Evolutionary conservation across 768 basidiomycete species (phyloP), one percentile per base, ranked within the genome.

Genomic region (Calocybe cyanea): DNA sequence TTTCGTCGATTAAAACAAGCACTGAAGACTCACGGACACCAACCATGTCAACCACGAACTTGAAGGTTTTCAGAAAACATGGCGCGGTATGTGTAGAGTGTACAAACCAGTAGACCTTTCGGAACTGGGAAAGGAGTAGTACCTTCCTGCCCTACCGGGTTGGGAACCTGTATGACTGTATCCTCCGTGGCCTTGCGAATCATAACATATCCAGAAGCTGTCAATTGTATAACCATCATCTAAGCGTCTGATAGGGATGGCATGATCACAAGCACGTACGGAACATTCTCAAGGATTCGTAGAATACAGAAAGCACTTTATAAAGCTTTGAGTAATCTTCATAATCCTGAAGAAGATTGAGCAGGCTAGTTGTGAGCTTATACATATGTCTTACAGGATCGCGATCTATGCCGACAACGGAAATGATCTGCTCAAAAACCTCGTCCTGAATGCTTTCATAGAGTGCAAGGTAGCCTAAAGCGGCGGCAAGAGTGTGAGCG

Each of bases 171-270:
- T 17, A 75, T 11, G 2, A 69, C 56, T 0, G 72, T 74, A 41
- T 75, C 73, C 44, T 72, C 67, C 7, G 56, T 57, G 4, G 73
- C 72, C 55, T 71, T 62, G 3, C 73, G 69, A 30, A 74, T 67
- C 56, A 73, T 42, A 13, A 72, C 23, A 54, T 66, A 58, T 7
- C 59, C 72, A 48, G 71, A 60, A 31, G 75, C 73, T 75, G 34
- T 18, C 28, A 6, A 72, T 78, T 80, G 56, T 81, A 77, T 10
- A 5, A 28, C 82, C n/a, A n/a, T n/a, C 81, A 37, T 80, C 80
- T n/a, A n/a, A n/a, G n/a, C n/a, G n/a, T n/a, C n/a, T n/a, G n/a
- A n/a, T n/a, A n/a, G n/a, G n/a, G n/a, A n/a, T n/a, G n/a, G n/a
- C n/a, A n/a, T n/a, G n/a, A n/a, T n/a, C n/a, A n/a, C n/a, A n/a